phyloP scores from a whole-genome alignment of 2,329 filamentous ascomycete genomes.

The Sclerotinia borealis region DNA sequence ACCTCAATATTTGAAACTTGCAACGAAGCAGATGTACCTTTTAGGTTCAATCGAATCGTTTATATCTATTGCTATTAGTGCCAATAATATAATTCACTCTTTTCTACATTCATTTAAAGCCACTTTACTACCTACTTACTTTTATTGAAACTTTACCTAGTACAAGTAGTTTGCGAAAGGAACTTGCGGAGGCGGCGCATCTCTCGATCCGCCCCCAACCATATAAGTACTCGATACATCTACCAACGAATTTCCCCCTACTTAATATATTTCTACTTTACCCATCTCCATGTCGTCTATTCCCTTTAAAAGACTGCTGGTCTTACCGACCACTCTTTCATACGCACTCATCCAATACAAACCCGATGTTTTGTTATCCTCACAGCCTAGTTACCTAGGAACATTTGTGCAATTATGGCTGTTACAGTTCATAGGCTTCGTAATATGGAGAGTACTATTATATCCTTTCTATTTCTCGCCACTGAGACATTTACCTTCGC shows the following conservation, averaged over 20 bases:
- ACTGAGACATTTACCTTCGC: conserved; percentile 49
- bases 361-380: conserved; percentile 25
- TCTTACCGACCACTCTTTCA: conserved; percentile 21
- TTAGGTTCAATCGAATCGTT: too few relatives aligned
- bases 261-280: not conserved
- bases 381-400: conserved; percentile 31
- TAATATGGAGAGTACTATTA: conserved; percentile 41
- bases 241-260: not conserved
- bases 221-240: not conserved
- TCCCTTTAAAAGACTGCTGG: conserved; percentile 24
- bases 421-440: conserved; percentile 33
- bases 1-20: conserved; percentile 5
- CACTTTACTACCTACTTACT: not conserved
- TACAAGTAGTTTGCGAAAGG: not conserved
- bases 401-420: conserved; percentile 38
- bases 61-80: not conserved
- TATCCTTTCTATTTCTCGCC: conserved; percentile 55
- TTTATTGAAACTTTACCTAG: not conserved
- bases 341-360: conserved; percentile 21
- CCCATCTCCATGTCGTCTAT: conserved; percentile 18
- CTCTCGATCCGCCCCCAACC: not conserved
- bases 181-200: not conserved
- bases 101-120: not conserved
- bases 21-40: not conserved
- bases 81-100: too few relatives aligned